Percentiles rank a stretch among this genome's conserved stretches.
Conservation (phyloP, 495 filamentous ascomycete species). For the Penicillium argentinense region DNA sequence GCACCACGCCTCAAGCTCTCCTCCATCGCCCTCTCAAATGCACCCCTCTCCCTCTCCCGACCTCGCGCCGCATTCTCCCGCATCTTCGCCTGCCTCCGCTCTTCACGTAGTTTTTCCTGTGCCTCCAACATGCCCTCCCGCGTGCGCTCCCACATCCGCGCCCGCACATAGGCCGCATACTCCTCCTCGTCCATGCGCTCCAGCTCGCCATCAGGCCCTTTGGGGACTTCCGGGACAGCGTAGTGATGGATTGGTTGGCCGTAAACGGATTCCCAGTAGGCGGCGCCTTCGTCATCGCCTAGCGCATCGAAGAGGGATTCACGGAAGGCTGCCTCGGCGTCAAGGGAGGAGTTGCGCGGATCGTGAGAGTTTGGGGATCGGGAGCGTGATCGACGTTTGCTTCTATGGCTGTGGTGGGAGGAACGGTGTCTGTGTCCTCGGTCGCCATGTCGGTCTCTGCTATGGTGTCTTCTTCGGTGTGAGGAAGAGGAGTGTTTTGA, state of each 20-base stretch:
- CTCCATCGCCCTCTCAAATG: conserved; percentile 49
- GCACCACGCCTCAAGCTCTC: conserved; percentile 52
- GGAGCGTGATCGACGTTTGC: conserved; percentile 1
- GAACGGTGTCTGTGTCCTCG: conserved; percentile 26
- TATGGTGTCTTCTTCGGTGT: conserved; percentile 3
- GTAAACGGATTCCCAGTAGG: conserved; percentile 93
- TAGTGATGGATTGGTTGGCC: conserved; percentile 85
- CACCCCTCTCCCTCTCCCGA: conserved; percentile 29
- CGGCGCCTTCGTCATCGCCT: conserved; percentile 94
- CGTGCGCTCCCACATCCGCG: conserved; percentile 91
- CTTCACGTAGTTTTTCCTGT: conserved; percentile 60
- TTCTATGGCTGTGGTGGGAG: conserved; percentile 11
- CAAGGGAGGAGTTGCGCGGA: conserved; percentile 24
- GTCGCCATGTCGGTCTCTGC: conserved; percentile 3
- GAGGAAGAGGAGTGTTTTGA: conserved; percentile 19
- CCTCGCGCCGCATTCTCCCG: conserved; percentile 39
- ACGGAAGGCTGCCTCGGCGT: conserved; percentile 75
- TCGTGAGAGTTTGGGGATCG: conserved; percentile 35
- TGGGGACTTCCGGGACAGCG: conserved; percentile 35
- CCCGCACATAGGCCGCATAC: conserved; percentile 79
- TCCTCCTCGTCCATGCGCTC: conserved; percentile 91
- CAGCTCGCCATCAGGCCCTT: conserved; percentile 56
- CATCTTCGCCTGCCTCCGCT: conserved; percentile 47
- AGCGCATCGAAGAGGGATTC: conserved; percentile 99
- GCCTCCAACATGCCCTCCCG: conserved; percentile 63